Base-by-base conservation (phyloP, 2,329 filamentous ascomycete species). In the Ceratocystis colombiana region DNA sequence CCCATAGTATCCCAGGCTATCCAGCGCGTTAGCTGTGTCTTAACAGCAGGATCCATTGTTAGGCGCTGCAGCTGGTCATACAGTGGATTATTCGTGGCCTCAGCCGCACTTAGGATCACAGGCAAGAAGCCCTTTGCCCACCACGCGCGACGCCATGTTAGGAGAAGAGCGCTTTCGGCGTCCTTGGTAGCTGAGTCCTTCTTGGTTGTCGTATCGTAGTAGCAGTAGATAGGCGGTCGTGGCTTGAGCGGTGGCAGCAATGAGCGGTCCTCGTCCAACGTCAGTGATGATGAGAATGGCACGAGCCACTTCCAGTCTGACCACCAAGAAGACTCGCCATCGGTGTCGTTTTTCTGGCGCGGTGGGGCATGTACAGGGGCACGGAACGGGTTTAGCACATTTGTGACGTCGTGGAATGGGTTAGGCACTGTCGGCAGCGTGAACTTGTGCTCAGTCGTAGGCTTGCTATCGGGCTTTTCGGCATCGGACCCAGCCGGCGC, bases 121-220 rank as follows among this genome's bases (percentile, higher is more conserved):
- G 94, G 93, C 69, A 82, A 85, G 77, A 97, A 96, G 10, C 93
- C 94, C 72, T 95, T 86, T 0, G 92, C 90, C 89, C 90, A 97
- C 91, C 93, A 97, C 2, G 93, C 92, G 59, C 90, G 84, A 68
- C 92, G 84, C 94, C 94, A 97, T 64, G 89, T 88, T 67, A 96
- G 78, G 62, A 97, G 80, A 68, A 97, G 77, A 67, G 87, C 83
- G 72, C 87, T 87, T 73, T 96, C 89, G 3, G 89, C 88, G 68
- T 88, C 83, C 71, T 83, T 83, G 63, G 83, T 81, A 20, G 82
- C 82, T 62, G 82, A 79, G 41, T 88, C 82, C 74, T 87, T 87
- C 68, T 81, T 77, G 20, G 79, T 74, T 3, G 83, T 84, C 10
- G 83, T 78, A 72, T 96, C 90, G 74, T 96, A 96, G 75, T 93